Conservation (phyloP, 768 basidiomycete genomes). For the Steccherinum ochraceum region DNA sequence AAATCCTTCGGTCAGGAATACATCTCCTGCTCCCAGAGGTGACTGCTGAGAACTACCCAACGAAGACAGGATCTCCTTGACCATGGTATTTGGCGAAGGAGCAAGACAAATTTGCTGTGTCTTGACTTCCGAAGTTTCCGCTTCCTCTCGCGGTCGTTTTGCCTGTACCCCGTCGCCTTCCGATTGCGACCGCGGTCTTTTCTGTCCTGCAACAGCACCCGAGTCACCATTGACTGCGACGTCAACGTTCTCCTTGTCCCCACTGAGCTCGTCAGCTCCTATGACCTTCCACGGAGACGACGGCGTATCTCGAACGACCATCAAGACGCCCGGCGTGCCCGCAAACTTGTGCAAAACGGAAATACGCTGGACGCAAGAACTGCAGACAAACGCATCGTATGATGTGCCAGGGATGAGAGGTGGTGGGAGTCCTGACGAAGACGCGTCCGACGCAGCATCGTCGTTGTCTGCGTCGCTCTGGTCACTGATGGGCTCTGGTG, state of each 20-base stretch:
- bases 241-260: conserved; percentile 24
- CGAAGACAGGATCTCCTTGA: conserved; percentile 35
- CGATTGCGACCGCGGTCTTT: conserved; percentile 35
- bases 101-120: conserved; percentile 43
- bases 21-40: conserved; percentile 54
- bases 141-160: conserved; percentile 37
- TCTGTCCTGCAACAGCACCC: conserved; percentile 21
- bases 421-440: conserved; percentile 60
- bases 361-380: conserved; percentile 54
- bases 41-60: conserved; percentile 3
- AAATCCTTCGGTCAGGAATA: conserved; percentile 72
- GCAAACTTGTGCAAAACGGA: conserved; percentile 53
- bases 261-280: conserved; percentile 21
- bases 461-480: conserved; percentile 22
- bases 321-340: conserved; percentile 59
- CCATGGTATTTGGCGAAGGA: conserved; percentile 41
- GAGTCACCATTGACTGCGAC: conserved; percentile 12
- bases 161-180: conserved; percentile 28
- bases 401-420: conserved; percentile 60
- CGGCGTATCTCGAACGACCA: conserved; percentile 52
- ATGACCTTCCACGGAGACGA: conserved; percentile 48
- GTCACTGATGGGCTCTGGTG: conserved; percentile 20
- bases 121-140: conserved; percentile 28
- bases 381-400: conserved; percentile 76
- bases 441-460: conserved; percentile 54